Evolutionary conservation across 768 basidiomycete species (phyloP).

Genomic region (Lactarius evosmus): DNA sequence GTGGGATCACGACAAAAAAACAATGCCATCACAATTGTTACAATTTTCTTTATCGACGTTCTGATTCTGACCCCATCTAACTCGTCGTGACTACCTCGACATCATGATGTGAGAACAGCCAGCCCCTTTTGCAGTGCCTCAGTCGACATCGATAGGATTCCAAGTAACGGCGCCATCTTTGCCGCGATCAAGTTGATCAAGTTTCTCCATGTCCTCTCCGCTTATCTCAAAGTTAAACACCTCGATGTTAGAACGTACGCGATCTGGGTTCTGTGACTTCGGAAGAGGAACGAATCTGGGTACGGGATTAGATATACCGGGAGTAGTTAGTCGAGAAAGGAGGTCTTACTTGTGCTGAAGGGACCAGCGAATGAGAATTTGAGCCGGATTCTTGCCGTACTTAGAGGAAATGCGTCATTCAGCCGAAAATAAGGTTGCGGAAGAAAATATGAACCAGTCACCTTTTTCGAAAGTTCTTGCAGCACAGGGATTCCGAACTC

Average conservation of each 20-base stretch:
- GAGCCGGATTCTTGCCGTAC: conserved; percentile 63
- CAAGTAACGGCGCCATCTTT: conserved; percentile 72
- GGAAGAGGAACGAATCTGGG: conserved; percentile 76
- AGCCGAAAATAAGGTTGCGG: neutral
- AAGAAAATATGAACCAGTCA: conserved; percentile 30
- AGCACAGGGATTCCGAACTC: conserved; percentile 49
- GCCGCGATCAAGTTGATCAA: conserved; percentile 73
- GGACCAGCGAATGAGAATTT: conserved; percentile 87
- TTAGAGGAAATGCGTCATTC: conserved; percentile 31
- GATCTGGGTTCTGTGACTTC: conserved; percentile 66
- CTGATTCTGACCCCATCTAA: too few species aligned
- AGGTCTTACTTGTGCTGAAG: conserved; percentile 71
- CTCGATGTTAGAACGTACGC: conserved; percentile 70
- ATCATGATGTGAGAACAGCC: neutral
- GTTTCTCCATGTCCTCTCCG: conserved; percentile 56
- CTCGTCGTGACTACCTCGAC: too few species aligned
- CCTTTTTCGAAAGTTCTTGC: conserved; percentile 55
- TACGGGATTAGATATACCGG: neutral
- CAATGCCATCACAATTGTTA: too few species aligned
- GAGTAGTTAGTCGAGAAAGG: neutral
- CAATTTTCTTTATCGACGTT: too few species aligned
- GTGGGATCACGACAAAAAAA: too few species aligned
- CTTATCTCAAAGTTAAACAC: conserved; percentile 73
- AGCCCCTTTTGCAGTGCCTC: neutral
- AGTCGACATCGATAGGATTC: conserved; percentile 69